A percentile compares a stretch with the other conserved stretches of the same genome.
Evolutionary conservation across 1,284 basidiomycete species (phyloP).

Genomic region (Ustilago crameri): DNA sequence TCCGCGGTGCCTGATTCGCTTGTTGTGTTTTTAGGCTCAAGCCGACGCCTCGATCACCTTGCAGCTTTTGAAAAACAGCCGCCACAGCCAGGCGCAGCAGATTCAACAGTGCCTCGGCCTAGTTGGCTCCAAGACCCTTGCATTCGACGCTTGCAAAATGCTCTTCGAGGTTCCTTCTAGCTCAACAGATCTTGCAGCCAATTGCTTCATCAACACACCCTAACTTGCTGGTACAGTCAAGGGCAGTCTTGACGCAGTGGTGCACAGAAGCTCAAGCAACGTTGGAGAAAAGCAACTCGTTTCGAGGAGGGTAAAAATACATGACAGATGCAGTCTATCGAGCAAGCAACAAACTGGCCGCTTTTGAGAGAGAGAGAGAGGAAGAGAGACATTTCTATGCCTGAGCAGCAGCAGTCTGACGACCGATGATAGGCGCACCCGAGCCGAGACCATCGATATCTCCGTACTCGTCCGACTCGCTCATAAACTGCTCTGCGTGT

Average conservation of each 20-base stretch:
- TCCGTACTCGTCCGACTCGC: constrained; percentile 58
- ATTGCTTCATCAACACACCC: no score
- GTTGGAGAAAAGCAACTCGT: no score
- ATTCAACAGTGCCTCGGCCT: no score
- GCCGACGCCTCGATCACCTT: constrained; percentile 31
- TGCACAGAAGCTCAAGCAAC: no score
- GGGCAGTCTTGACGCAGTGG: no score
- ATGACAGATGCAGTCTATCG: constrained; percentile 2
- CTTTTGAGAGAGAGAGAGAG: background rate
- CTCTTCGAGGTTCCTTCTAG: no score
- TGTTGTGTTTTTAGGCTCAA: constrained; percentile 5
- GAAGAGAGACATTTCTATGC: constrained; percentile 1
- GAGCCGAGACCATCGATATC: constrained; percentile 35
- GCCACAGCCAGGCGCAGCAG: no score
- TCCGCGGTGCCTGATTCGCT: constrained; percentile 20
- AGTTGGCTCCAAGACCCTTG: no score
- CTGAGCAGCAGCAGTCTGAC: constrained; percentile 19
- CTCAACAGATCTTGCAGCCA: no score
- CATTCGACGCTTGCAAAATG: no score
- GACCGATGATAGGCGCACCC: constrained; percentile 37
- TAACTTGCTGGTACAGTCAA: no score
- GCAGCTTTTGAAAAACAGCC: no score
- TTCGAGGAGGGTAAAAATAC: constrained; percentile 31
- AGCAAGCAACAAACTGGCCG: background rate
- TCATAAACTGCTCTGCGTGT: constrained; percentile 78